phyloP scores from a whole-genome alignment of 2,329 filamentous ascomycete species.

The Grosmannia serpens region DNA sequence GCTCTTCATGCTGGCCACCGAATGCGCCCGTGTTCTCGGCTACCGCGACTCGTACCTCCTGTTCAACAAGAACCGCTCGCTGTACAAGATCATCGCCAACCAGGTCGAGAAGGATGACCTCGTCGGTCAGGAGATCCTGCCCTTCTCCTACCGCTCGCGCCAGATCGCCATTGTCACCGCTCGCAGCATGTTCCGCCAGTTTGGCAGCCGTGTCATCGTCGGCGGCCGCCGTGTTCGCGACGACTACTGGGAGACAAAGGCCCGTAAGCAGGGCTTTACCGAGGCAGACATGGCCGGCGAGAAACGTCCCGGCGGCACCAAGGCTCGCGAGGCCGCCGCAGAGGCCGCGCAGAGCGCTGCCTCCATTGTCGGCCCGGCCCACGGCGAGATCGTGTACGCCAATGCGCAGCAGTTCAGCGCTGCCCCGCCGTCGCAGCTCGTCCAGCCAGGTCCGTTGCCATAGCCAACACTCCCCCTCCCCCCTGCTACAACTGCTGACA shows the following conservation, averaged over 20 bases:
- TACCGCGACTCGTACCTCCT: slow-evolving; percentile 97
- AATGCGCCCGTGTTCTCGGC: slow-evolving; percentile 85
- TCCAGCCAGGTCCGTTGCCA: slow-evolving; percentile 57
- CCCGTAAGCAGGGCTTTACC: slow-evolving; percentile 93
- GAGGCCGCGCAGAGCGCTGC: slow-evolving; percentile 55
- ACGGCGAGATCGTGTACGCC: slow-evolving; percentile 82
- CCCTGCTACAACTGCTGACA: neutral
- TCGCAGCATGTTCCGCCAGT: slow-evolving; percentile 96
- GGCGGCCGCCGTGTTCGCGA: slow-evolving; percentile 86
- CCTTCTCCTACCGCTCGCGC: slow-evolving; percentile 94
- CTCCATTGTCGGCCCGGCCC: slow-evolving; percentile 52
- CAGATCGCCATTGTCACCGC: slow-evolving; percentile 98
- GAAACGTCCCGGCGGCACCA: slow-evolving; percentile 85
- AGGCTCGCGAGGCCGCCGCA: slow-evolving; percentile 71
- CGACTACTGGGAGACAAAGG: slow-evolving; percentile 98
- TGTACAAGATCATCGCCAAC: slow-evolving; percentile 95
- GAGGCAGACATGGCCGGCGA: slow-evolving; percentile 93
- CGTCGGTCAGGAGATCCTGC: slow-evolving; percentile 86
- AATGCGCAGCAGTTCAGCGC: slow-evolving; percentile 59
- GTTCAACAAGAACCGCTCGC: slow-evolving; percentile 95
- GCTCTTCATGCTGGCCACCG: slow-evolving; percentile 96
- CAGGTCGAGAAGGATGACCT: slow-evolving; percentile 95
- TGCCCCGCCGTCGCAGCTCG: slow-evolving; percentile 49
- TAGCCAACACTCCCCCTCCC: neutral
- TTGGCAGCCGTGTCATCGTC: slow-evolving; percentile 85